Evolutionary conservation across 2,329 filamentous ascomycete species (phyloP).

Genomic region (Pseudocercospora pini-densiflorae): DNA sequence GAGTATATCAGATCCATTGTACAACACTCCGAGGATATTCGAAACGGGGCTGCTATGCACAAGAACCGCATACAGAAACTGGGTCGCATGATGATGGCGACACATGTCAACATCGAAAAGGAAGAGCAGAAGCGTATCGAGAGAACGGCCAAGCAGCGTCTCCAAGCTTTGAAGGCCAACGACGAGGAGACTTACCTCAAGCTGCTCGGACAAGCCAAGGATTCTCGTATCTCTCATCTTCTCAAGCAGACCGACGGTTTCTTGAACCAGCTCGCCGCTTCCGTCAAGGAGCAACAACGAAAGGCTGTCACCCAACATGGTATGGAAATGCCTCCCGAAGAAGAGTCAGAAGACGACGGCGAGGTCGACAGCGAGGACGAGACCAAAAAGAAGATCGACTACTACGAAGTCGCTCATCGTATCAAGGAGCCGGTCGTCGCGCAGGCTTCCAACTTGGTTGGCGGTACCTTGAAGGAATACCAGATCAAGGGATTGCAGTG

Average conservation of each 20-base stretch:
- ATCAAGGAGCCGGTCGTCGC: slow-evolving; percentile 87
- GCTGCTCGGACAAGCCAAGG: slow-evolving; percentile 96
- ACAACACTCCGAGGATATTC: slow-evolving; percentile 78
- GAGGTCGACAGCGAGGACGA: slow-evolving; percentile 72
- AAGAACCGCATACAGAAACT: slow-evolving; percentile 81
- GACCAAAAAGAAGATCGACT: slow-evolving; percentile 83
- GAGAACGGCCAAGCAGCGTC: slow-evolving; percentile 97
- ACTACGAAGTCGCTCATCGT: slow-evolving; percentile 97
- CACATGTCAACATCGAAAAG: slow-evolving; percentile 97
- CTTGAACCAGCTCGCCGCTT: slow-evolving; percentile 91
- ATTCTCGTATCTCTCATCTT: slow-evolving; percentile 97
- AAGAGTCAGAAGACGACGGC: slow-evolving; percentile 67
- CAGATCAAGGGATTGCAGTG: slow-evolving; percentile 98
- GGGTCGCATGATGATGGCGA: slow-evolving; percentile 82
- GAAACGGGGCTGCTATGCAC: slow-evolving; percentile 68
- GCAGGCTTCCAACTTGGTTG: slow-evolving; percentile 85
- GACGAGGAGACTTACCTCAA: slow-evolving; percentile 99
- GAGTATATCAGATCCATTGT: slow-evolving; percentile 90
- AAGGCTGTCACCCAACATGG: slow-evolving; percentile 80
- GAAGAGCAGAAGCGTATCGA: slow-evolving; percentile 99
- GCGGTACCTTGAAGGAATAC: slow-evolving; percentile 94
- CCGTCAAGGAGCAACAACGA: slow-evolving; percentile 92
- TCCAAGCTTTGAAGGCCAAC: slow-evolving; percentile 97
- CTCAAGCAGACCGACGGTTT: slow-evolving; percentile 98
- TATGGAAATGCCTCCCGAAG: slow-evolving; percentile 57